Conservation (phyloP, 1,284 basidiomycete genomes). For the Caloboletus firmus region DNA sequence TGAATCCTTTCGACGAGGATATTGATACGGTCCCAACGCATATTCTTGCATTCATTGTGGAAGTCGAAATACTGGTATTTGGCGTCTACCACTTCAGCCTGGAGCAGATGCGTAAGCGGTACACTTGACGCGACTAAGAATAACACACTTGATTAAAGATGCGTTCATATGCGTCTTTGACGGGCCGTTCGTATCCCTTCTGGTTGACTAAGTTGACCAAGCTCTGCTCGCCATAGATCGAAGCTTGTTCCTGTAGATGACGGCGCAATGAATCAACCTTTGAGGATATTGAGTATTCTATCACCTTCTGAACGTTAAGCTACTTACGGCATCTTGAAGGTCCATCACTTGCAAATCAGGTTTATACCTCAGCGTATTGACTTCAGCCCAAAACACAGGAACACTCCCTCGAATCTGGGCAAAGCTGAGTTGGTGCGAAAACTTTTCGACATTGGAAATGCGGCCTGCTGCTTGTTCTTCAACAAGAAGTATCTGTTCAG, state of each 20-base stretch:
- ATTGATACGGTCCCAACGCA: constrained; percentile 94
- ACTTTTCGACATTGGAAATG: constrained; percentile 49
- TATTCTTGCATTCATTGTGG: constrained; percentile 92
- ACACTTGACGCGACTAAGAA: neutral
- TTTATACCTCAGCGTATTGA: constrained; percentile 96
- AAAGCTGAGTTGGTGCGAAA: constrained; percentile 71
- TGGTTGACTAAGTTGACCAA: constrained; percentile 96
- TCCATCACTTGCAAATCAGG: constrained; percentile 98
- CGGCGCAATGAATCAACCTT: constrained; percentile 70
- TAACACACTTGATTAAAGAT: constrained; percentile 60
- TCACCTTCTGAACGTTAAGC: constrained; percentile 6
- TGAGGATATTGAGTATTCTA: constrained; percentile 4
- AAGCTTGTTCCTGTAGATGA: constrained; percentile 78
- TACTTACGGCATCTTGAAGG: constrained; percentile 72
- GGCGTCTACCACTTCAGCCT: constrained; percentile 67
- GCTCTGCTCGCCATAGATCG: constrained; percentile 78
- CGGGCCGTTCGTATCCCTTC: constrained; percentile 90
- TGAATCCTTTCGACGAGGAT: constrained; percentile 79
- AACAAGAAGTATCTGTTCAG: constrained; percentile 87
- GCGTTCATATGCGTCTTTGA: constrained; percentile 95
- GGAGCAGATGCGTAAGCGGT: constrained; percentile 3
- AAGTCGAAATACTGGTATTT: constrained; percentile 98
- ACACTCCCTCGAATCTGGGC: constrained; percentile 94
- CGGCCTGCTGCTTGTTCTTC: constrained; percentile 53
- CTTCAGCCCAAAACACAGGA: constrained; percentile 95